Percentiles rank a stretch among this genome's conserved stretches.
Conservation (phyloP, 1,284 basidiomycete genomes). For the Schizophyllum commune region DNA sequence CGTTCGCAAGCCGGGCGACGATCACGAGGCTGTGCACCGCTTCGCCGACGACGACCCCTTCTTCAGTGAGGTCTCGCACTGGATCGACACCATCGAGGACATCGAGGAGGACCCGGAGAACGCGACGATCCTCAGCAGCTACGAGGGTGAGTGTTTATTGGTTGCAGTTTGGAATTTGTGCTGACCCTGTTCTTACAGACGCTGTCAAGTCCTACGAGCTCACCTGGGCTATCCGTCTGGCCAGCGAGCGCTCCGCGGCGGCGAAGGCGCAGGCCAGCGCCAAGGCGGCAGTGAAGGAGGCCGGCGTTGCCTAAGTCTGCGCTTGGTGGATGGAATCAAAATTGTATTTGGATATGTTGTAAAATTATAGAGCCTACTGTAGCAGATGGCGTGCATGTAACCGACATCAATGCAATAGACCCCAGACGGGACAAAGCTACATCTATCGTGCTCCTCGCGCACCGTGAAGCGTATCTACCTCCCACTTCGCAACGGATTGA, state of each 20-base stretch:
- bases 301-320: neutral
- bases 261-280: conserved; percentile 15
- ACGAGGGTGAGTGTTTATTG: conserved; percentile 47
- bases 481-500: too few relatives aligned
- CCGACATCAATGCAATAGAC: neutral
- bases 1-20: conserved; percentile 79
- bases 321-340: neutral
- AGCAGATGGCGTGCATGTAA: neutral
- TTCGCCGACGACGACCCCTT: conserved; percentile 89
- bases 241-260: conserved; percentile 55
- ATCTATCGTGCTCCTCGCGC: too few relatives aligned
- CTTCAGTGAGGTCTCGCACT: conserved; percentile 84
- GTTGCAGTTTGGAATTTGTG: neutral
- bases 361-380: neutral
- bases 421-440: too few relatives aligned
- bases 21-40: conserved; percentile 69
- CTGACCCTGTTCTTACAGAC: conserved; percentile 37
- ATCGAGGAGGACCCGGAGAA: conserved; percentile 67
- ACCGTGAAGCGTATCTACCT: too few relatives aligned
- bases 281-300: conserved; percentile 5
- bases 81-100: conserved; percentile 79
- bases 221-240: conserved; percentile 80
- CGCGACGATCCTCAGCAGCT: conserved; percentile 64
- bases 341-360: neutral
- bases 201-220: conserved; percentile 83